Evolutionary conservation across 495 filamentous ascomycete species (phyloP), one percentile per base, ranked within the genome.

Genomic region (Lophiotrema nucula): DNA sequence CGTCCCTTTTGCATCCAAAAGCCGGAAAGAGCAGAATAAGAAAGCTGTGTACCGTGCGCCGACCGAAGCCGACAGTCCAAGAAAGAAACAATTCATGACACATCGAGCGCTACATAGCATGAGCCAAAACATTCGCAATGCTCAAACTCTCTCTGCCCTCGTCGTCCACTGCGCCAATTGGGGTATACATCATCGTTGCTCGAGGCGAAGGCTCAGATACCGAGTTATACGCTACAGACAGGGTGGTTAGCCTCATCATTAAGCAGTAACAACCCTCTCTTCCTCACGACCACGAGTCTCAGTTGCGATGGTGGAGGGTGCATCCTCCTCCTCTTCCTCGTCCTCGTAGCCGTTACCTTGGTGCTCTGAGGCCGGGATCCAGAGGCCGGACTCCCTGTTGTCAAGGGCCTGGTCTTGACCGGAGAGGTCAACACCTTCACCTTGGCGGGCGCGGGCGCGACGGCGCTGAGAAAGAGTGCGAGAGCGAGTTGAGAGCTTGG

Each of bases 301-400:
- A 13, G 78, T 79, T n/a, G 78, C 78, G 11, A 81, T 78, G 26
- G 80, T 80, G 2, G 64, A 67, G 5, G 64, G 64, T n/a, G 82
- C 81, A 42, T 86, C 85, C 21, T 80, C 80, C 47, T 82, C 81
- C 38, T 85, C 85, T 11, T 84, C 82, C 16, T 85, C 82, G 26
- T 84, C 77, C 18, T 79, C 74, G 51, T 84, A 83, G 56, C 77
- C 78, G 41, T 67, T 69, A 43, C 69, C 70, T 53, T 78, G 73
- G 76, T 96, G 92, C 64, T 90, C 84, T 51, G 83, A 83, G 3
- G 90, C 90, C 2, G 88, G 84, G 41, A 93, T 83, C 93, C 93
- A 97, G 3, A 81, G 70, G 24, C 79, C 77, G 4, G 86, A 88
- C 70, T 95, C 89, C n/a, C 88, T 81, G 67, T 92, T 85, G 58